Base-by-base conservation (phyloP, 164 flowering plant genomes). In the Piper longum region DNA sequence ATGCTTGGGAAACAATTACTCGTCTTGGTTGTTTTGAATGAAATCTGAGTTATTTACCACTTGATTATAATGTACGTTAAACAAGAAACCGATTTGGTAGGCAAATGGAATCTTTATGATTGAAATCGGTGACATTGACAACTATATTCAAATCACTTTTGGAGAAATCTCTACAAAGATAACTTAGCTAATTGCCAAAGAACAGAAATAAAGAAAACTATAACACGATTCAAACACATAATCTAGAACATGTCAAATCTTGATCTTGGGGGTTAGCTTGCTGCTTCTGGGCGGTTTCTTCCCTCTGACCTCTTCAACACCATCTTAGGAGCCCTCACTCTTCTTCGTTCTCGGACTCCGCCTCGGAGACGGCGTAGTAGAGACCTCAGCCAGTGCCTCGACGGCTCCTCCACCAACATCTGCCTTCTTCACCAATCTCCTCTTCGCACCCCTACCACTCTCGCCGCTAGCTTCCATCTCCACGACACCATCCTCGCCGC, bases 401-500 rank as follows among this genome's bases (percentile, higher is more conserved):
- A 3, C 17, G 11, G 5, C 59, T 0, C 19, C 39, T 3, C 8
- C 8, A 56, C 39, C 59, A 16, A 7, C 59, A 26, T 9, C 5
- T 3, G 14, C 39, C 1, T 56, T 56, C 59, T 56, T 56, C 59
- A 56, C 59, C 26, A 56, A 56, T 56, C 19, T 56, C 39, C 59
- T 56, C 17, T 26, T 26, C 16, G 19, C 52, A 14, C 52, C 52
- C 52, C 52, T 48, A 8, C 19, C 59, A 4, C 17, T 8, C 4
- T 19, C 19, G 17, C 59, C 17, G 4, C 4, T 19, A n/a, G 58
- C 83, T n/a, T n/a, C n/a, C n/a, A n/a, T n/a, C 54, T 57, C 45
- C 48, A 82, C 81, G 48, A 84, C 77, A 41, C 79, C 84, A 43
- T 76, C 80, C n/a, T 63, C 76, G 14, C 82, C 71, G 57, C 79